phyloP scores from a whole-genome alignment of 306 rosid species.

The Lablab purpureus region DNA sequence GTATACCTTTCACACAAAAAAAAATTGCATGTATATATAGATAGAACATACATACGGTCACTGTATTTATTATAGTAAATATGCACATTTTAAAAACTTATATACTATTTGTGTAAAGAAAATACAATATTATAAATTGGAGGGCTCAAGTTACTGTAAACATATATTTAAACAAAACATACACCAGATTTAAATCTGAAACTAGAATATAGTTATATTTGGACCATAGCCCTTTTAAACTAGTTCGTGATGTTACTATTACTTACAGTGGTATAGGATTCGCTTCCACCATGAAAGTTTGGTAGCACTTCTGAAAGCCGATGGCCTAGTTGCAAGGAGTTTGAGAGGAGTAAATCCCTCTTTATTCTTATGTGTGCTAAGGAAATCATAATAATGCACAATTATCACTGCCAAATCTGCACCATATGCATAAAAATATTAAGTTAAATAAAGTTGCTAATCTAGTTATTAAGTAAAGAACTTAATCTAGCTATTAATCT shows the following conservation, averaged over 20 bases:
- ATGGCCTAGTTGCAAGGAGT: constrained; percentile 42
- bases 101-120: too few relatives aligned
- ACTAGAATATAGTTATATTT: too few relatives aligned
- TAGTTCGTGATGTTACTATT: too few relatives aligned
- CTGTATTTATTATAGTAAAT: neutral
- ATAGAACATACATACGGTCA: neutral
- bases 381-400: constrained; percentile 15
- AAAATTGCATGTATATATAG: neutral
- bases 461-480: too few relatives aligned
- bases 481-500: too few relatives aligned
- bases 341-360: constrained; percentile 42
- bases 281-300: constrained; percentile 35
- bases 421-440: neutral
- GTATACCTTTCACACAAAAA: constrained; percentile 30
- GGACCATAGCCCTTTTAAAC: too few relatives aligned
- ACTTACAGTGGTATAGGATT: constrained; percentile 42
- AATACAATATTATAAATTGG: neutral
- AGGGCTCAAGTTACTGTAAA: too few relatives aligned
- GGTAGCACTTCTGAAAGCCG: constrained; percentile 45
- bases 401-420: constrained; percentile 51
- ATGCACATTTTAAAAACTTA: neutral
- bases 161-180: too few relatives aligned
- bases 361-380: constrained; percentile 16
- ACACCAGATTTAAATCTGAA: too few relatives aligned
- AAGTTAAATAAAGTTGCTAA: too few relatives aligned